Conservation (phyloP, 169 alveolate species). For the Eimeria sp. region DNA sequence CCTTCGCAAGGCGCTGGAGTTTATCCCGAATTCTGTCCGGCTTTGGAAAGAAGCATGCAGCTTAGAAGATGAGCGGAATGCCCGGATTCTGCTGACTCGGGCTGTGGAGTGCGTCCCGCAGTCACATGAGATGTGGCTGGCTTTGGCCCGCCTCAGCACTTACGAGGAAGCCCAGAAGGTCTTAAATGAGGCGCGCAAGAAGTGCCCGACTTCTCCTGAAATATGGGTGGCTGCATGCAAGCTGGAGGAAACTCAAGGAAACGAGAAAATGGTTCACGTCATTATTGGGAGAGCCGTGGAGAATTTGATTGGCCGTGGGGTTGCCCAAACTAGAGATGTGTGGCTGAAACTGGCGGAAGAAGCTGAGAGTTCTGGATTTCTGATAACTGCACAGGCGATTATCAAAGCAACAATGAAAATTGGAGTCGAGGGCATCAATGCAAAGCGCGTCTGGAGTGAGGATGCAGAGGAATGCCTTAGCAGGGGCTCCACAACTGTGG, state of each 20-base stretch:
- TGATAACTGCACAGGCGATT: slow-evolving; percentile 87
- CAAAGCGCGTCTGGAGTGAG: slow-evolving; percentile 84
- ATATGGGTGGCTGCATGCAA: slow-evolving; percentile 99
- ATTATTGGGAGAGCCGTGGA: slow-evolving; percentile 86
- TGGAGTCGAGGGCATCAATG: slow-evolving; percentile 82
- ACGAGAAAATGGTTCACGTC: slow-evolving; percentile 85
- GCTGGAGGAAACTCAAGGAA: slow-evolving; percentile 96
- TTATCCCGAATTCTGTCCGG: slow-evolving; percentile 98
- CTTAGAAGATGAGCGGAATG: slow-evolving; percentile 96
- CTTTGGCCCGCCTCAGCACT: slow-evolving; percentile 98
- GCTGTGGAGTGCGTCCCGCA: slow-evolving; percentile 99
- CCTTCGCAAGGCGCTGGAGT: slow-evolving; percentile 97
- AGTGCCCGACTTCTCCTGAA: slow-evolving; percentile 97
- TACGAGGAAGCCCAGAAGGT: slow-evolving; percentile 98
- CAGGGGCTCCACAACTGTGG: slow-evolving; percentile 83
- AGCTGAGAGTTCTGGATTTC: slow-evolving; percentile 87
- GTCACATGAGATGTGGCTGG: slow-evolving; percentile 99
- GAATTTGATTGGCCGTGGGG: slow-evolving; percentile 85
- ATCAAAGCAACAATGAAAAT: slow-evolving; percentile 82
- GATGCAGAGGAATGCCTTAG: slow-evolving; percentile 83
- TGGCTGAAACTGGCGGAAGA: slow-evolving; percentile 88
- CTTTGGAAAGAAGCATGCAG: slow-evolving; percentile 99
- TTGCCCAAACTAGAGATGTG: slow-evolving; percentile 85
- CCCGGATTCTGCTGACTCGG: slow-evolving; percentile 96
- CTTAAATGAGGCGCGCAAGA: slow-evolving; percentile 98